Evolutionary conservation across 257 asterid genomes (phyloP).

Genomic region (Jasminum sambac): DNA sequence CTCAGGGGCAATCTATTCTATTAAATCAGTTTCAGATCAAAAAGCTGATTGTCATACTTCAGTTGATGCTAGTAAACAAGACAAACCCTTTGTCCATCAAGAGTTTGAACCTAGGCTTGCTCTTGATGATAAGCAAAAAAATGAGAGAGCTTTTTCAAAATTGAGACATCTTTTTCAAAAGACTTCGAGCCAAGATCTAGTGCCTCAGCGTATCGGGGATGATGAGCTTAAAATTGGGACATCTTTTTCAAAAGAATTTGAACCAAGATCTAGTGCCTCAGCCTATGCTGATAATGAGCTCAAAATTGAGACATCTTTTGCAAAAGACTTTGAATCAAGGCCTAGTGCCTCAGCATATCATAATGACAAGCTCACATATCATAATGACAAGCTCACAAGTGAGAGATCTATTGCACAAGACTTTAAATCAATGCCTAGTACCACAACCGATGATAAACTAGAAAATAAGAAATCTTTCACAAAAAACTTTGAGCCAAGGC

Average conservation of each 20-base stretch:
- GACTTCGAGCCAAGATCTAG: slow-evolving; percentile 9
- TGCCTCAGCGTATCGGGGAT: not conserved
- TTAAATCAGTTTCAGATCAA: not conserved
- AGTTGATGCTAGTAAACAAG: not conserved
- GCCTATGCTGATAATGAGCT: not conserved
- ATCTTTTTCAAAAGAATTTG: slow-evolving; percentile 17
- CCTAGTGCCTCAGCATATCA: not conserved
- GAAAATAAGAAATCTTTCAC: not conserved
- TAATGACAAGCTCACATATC: too few relatives aligned
- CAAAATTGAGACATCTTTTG: not conserved
- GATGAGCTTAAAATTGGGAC: not conserved
- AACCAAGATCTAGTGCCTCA: slow-evolving; percentile 20
- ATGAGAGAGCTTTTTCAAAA: too few relatives aligned
- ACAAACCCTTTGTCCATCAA: not conserved
- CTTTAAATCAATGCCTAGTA: slow-evolving; percentile 26
- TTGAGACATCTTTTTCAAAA: not conserved
- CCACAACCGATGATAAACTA: not conserved
- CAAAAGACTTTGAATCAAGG: slow-evolving; percentile 25
- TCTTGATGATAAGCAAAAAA: too few relatives aligned
- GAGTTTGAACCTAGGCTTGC: too few relatives aligned
- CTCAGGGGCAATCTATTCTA: slow-evolving; percentile 20
- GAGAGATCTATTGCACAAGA: not conserved
- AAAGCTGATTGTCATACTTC: slow-evolving; percentile 22
- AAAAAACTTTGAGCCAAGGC: slow-evolving; percentile 22
- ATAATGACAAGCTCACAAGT: not conserved